Base-by-base conservation (phyloP, 805 yeast genomes). In the Yamadazyma endophytica region DNA sequence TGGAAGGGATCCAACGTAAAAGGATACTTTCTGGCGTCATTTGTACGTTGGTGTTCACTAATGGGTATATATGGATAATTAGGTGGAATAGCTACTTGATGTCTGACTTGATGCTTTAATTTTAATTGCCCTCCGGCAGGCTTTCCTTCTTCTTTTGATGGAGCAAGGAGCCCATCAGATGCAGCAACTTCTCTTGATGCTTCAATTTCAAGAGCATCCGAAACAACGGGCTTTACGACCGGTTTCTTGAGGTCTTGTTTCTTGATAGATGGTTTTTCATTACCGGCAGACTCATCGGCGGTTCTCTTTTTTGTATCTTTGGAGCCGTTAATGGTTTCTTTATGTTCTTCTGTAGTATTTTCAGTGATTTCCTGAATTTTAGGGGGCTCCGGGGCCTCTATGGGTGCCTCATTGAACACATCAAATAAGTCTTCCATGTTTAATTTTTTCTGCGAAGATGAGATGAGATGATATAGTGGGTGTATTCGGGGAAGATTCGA, bases 1-100 rank as follows among this genome's bases (percentile, higher is more conserved):
- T 92, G 99, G 70, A 92, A 92, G 18, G 98, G 97, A 72, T 92
- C 99, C 44, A 92, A 70, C 0, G 79, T 76, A 60, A 92, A 92
- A 0, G 97, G 97, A 49, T 92, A 92, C 0, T 82, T 77, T 46
- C 97, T 72, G 2, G 97, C 98, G 45, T 87, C 85, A 14, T 72
- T 67, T 13, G 52, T 49, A 51, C 95, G 74, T 51, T 80, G 80
- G 56, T 92, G 97, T 43, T 87, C 82, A 17, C 88, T 82, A 43
- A 90, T 87, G 11, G 97, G 97, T 9, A 68, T 68, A 52, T 92
- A 90, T 32, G 89, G 82, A 52, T 80, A 92, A 38, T 82, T 82
- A 4, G 95, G 94, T 1, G 98, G 98, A 15, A 90, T 72, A 2
- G 97, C 97, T 8, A 90, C 98, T 59, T 90, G 97, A 63, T 90